A percentile compares a stretch with the other conserved stretches of the same genome.
Evolutionary conservation across 1,284 basidiomycete genomes (phyloP).

Genomic region (Ceratobasidium sp.): DNA sequence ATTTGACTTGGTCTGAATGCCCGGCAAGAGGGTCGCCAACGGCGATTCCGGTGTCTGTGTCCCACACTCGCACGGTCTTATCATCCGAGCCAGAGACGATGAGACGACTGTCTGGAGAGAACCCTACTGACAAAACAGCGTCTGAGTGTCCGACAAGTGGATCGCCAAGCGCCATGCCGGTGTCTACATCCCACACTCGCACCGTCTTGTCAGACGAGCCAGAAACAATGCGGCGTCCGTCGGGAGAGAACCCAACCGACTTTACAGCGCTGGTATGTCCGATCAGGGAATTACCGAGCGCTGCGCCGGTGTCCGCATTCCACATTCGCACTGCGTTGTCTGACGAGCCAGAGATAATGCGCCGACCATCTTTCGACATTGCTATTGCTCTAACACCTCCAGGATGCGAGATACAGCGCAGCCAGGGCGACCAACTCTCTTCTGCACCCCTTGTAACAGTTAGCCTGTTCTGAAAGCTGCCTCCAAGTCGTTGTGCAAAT

Average conservation of each 20-base stretch:
- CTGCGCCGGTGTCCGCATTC: background rate
- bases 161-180: background rate
- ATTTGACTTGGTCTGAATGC: constrained; percentile 6
- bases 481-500: background rate
- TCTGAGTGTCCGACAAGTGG: constrained; percentile 14
- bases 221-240: constrained; percentile 9
- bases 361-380: background rate
- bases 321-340: background rate
- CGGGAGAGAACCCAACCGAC: constrained; percentile 7
- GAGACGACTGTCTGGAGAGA: constrained; percentile 22
- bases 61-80: constrained; percentile 32
- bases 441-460: background rate
- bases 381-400: background rate
- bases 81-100: constrained; percentile 31
- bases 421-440: constrained; percentile 5
- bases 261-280: constrained; percentile 3
- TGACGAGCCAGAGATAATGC: background rate
- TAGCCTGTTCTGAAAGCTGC: background rate
- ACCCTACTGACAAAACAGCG: constrained; percentile 11
- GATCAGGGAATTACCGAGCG: background rate
- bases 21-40: background rate
- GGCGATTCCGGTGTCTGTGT: background rate
- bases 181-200: constrained; percentile 17
- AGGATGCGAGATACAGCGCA: background rate
- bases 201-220: constrained; percentile 15